Evolutionary conservation across 345 rosid species (phyloP).

Genomic region (Bruguiera parviflora): DNA sequence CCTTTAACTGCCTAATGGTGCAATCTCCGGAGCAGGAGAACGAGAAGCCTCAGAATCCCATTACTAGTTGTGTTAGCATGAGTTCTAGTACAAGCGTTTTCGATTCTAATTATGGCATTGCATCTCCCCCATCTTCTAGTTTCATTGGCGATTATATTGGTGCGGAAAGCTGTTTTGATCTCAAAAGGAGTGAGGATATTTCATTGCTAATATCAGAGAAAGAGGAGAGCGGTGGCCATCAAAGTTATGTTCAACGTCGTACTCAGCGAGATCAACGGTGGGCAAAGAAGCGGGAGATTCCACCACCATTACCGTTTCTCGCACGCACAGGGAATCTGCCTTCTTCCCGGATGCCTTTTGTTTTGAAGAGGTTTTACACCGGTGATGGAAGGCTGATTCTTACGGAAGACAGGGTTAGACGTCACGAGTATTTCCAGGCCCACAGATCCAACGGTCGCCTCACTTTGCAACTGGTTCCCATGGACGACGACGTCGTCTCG

Average conservation of each 20-base stretch:
- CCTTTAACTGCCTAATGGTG: slow-evolving; percentile 8
- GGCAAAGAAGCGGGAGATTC: slow-evolving; percentile 42
- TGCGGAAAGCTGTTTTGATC: slow-evolving; percentile 68
- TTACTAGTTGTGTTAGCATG: not conserved
- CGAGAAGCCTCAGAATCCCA: not conserved
- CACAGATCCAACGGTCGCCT: slow-evolving; percentile 67
- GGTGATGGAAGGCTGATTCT: slow-evolving; percentile 67
- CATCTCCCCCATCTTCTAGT: slow-evolving; percentile 33
- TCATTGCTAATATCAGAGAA: not conserved
- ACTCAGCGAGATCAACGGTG: not conserved
- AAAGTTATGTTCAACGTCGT: not conserved
- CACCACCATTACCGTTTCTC: slow-evolving; percentile 64
- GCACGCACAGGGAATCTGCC: slow-evolving; percentile 50
- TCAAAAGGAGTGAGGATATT: slow-evolving; percentile 26
- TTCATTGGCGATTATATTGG: slow-evolving; percentile 71
- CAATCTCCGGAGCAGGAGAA: slow-evolving; percentile 13
- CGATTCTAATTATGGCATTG: slow-evolving; percentile 19
- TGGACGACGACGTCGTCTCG: slow-evolving; percentile 27
- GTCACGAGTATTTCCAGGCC: slow-evolving; percentile 63
- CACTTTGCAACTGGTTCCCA: slow-evolving; percentile 57
- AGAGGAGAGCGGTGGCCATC: not conserved
- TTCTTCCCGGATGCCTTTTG: slow-evolving; percentile 59
- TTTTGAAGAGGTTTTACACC: slow-evolving; percentile 53
- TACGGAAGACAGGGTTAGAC: slow-evolving; percentile 55
- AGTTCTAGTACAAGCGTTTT: slow-evolving; percentile 1